Conservation (phyloP, 1,284 basidiomycete species). For the Anthracocystis panici-leucophaei region DNA sequence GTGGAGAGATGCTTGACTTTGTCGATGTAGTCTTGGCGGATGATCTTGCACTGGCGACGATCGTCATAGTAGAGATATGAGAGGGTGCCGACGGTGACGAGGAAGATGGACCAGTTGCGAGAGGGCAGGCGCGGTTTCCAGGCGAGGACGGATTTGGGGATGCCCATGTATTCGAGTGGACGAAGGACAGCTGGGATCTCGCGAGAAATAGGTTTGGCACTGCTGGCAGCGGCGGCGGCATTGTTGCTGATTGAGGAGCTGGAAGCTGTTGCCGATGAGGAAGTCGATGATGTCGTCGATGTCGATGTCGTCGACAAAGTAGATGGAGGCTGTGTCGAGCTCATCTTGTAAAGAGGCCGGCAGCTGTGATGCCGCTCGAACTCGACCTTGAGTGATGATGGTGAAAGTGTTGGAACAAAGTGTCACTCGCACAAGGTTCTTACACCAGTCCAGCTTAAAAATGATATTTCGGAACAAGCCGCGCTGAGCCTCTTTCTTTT, state of each 20-base stretch:
- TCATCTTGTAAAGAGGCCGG: constrained; percentile 7
- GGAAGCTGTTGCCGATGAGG: constrained; percentile 11
- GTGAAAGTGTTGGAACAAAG: constrained; percentile 7
- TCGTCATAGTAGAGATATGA: constrained; percentile 86
- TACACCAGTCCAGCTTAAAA: no score
- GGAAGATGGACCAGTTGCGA: constrained; percentile 92
- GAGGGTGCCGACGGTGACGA: constrained; percentile 79
- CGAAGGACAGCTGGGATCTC: constrained; percentile 54
- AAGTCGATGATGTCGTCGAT: constrained; percentile 9
- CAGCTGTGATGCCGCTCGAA: background rate
- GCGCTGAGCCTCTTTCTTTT: background rate
- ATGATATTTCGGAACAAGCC: constrained; percentile 7
- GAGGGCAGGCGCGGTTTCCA: constrained; percentile 78
- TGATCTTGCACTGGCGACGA: constrained; percentile 80
- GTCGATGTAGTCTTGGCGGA: constrained; percentile 82
- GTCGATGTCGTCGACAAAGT: constrained; percentile 5
- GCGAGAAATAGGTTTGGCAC: constrained; percentile 41
- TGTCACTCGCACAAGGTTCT: no score
- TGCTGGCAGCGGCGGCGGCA: constrained; percentile 10
- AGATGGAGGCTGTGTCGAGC: constrained; percentile 20
- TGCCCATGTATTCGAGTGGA: constrained; percentile 72
- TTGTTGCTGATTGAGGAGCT: constrained; percentile 20
- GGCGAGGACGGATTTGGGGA: constrained; percentile 71
- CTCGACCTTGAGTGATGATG: constrained; percentile 6
- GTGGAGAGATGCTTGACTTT: constrained; percentile 82